A percentile compares a stretch with the other conserved stretches of the same genome.
These are phyloP conservation scores for Podaxis rugospora DNA, from an alignment of 768 basidiomycete species.

Conservation along the genomic window DNA sequence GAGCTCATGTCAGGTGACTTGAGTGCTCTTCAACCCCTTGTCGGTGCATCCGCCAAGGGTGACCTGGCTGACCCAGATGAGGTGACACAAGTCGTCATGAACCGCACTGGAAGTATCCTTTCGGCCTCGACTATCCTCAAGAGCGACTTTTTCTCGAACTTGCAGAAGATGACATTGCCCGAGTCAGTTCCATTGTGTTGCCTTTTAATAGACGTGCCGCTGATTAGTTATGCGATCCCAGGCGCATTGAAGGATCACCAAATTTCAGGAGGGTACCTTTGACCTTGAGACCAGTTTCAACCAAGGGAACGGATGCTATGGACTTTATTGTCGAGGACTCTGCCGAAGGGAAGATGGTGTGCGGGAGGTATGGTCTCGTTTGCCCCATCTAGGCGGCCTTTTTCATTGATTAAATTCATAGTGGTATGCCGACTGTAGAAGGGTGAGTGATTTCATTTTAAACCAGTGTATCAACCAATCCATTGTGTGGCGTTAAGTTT, in stretches of 20 bases:
- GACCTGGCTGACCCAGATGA: conserved; percentile 87
- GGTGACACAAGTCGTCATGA: conserved; percentile 79
- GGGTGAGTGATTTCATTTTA: conserved; percentile 43
- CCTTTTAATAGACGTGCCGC: not conserved
- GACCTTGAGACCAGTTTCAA: conserved; percentile 35
- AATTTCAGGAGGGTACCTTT: conserved; percentile 87
- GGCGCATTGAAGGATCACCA: conserved; percentile 89
- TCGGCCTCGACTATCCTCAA: conserved; percentile 94
- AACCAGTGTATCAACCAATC: not conserved
- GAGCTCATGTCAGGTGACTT: conserved; percentile 79
- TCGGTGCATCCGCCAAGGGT: conserved; percentile 59
- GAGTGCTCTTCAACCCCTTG: conserved; percentile 77
- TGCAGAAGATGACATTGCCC: conserved; percentile 95
- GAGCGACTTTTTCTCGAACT: conserved; percentile 88
- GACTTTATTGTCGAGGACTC: conserved; percentile 35
- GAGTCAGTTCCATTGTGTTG: conserved; percentile 48
- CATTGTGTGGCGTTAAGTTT: conserved; percentile 40
- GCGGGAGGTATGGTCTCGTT: conserved; percentile 54
- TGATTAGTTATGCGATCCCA: conserved; percentile 1
- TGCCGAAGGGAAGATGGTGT: conserved; percentile 57
- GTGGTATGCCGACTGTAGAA: conserved; percentile 93
- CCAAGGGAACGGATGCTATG: conserved; percentile 23
- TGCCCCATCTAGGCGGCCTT: not conserved
- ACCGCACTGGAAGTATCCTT: conserved; percentile 79
- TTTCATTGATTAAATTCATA: conserved; percentile 24